phyloP scores from a whole-genome alignment of 2,329 filamentous ascomycete genomes.

The Kalaharituber pfeilii region DNA sequence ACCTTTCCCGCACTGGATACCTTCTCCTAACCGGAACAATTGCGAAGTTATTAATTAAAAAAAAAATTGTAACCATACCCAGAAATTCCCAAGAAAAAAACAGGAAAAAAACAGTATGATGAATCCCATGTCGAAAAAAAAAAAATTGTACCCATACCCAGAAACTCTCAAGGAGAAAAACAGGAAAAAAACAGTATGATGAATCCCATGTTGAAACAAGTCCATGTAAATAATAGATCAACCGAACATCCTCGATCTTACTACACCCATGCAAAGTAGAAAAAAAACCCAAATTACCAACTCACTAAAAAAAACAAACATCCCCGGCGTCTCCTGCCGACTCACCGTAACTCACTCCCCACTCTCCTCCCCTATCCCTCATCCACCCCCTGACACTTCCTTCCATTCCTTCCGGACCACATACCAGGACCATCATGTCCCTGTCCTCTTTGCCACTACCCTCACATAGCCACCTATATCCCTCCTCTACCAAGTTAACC shows the following conservation, averaged over 20 bases:
- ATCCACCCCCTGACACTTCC: slow-evolving; percentile 37
- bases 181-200: not conserved
- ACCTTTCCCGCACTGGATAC: no score
- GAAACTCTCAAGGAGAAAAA: no score
- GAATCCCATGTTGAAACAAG: not conserved
- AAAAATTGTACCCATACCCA: no score
- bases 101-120: not conserved
- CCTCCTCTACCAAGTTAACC: slow-evolving; percentile 39
- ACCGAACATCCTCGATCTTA: no score
- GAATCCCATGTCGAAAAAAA: not conserved
- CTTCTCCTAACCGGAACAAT: no score
- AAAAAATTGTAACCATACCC: no score
- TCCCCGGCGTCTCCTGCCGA: slow-evolving; percentile 58
- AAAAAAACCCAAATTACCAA: no score
- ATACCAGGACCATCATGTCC: slow-evolving; percentile 52
- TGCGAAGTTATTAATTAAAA: no score
- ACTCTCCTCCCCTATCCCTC: not conserved
- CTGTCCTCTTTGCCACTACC: slow-evolving; percentile 25
- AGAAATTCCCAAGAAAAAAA: no score
- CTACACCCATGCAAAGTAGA: no score
- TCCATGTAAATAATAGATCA: no score
- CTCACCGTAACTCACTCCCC: slow-evolving; percentile 32
- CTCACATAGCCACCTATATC: slow-evolving; percentile 24
- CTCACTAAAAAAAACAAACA: slow-evolving; percentile 57
- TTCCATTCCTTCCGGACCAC: slow-evolving; percentile 62